phyloP scores from a whole-genome alignment of 768 basidiomycete species.

The Royoungia palumana region DNA sequence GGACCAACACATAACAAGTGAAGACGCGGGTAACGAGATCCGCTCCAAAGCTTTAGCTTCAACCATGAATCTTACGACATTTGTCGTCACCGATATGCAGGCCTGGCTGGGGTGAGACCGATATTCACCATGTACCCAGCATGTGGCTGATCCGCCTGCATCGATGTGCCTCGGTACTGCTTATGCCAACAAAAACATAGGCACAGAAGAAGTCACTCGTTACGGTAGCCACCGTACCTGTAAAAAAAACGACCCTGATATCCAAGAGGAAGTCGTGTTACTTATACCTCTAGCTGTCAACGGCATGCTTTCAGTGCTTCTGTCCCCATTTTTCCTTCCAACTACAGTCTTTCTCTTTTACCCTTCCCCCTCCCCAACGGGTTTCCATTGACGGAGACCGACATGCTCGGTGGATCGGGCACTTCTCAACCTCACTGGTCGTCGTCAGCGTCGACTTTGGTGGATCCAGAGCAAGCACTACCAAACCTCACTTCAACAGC shows the following conservation, averaged over 20 bases:
- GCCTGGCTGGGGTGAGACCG: too few species aligned
- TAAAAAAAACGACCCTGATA: slow-evolving; percentile 16
- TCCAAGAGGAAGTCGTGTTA: slow-evolving; percentile 1
- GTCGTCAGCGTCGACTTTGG: slow-evolving; percentile 9
- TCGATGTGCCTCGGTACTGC: too few species aligned
- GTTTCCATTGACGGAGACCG: not conserved
- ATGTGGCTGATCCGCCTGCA: too few species aligned
- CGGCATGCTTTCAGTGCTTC: not conserved
- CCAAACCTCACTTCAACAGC: not conserved
- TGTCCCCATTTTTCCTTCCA: slow-evolving; percentile 3
- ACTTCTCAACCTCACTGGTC: slow-evolving; percentile 13
- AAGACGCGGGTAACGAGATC: too few species aligned
- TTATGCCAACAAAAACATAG: not conserved
- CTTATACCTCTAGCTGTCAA: not conserved
- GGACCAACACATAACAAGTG: too few species aligned
- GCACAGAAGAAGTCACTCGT: not conserved
- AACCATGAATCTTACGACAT: too few species aligned
- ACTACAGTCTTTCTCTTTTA: slow-evolving; percentile 16
- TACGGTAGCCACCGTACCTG: slow-evolving; percentile 7
- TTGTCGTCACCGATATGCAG: too few species aligned
- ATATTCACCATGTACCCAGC: too few species aligned
- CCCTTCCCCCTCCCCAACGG: not conserved
- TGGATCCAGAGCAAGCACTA: slow-evolving; percentile 6
- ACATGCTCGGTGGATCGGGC: slow-evolving; percentile 13
- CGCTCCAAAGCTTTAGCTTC: too few species aligned